Conservation (phyloP, 2,329 filamentous ascomycete genomes). For the Aspergillus spinulosporus region DNA sequence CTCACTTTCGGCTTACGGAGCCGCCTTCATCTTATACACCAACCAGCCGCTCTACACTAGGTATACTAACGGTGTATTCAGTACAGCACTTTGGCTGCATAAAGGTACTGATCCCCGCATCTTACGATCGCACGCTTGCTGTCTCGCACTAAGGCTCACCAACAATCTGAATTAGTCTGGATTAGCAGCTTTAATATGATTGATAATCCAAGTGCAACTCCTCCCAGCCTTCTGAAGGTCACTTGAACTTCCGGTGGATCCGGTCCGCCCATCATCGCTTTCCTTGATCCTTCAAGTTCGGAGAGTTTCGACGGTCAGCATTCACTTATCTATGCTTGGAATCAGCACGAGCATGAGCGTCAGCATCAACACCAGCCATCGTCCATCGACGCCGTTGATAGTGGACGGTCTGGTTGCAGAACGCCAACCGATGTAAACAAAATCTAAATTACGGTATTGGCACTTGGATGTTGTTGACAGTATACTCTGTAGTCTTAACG, state of each 20-base stretch:
- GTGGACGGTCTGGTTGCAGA: not conserved
- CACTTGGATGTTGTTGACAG: not conserved
- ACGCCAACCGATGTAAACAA: not conserved
- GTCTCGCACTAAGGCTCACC: not conserved
- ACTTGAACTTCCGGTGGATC: constrained; percentile 4
- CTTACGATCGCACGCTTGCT: not conserved
- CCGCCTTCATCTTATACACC: not conserved
- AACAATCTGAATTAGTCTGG: not conserved
- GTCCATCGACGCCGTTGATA: not conserved
- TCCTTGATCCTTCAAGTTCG: not conserved
- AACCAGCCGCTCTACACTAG: not conserved
- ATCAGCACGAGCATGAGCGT: not conserved
- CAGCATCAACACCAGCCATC: not conserved
- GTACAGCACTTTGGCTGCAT: not conserved
- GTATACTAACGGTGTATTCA: not conserved
- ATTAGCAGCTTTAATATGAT: not conserved
- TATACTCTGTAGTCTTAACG: not conserved
- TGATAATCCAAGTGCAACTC: not conserved
- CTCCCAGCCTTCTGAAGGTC: not conserved
- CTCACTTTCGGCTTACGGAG: not conserved
- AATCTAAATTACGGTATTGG: not conserved
- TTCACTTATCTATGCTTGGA: not conserved
- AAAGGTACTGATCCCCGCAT: not conserved
- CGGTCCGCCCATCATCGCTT: not conserved
- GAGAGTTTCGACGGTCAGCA: not conserved